Evolutionary conservation across 225 moss, liverwort and hornwort genomes (phyloP).

Genomic region (Polytrichum formosum): DNA sequence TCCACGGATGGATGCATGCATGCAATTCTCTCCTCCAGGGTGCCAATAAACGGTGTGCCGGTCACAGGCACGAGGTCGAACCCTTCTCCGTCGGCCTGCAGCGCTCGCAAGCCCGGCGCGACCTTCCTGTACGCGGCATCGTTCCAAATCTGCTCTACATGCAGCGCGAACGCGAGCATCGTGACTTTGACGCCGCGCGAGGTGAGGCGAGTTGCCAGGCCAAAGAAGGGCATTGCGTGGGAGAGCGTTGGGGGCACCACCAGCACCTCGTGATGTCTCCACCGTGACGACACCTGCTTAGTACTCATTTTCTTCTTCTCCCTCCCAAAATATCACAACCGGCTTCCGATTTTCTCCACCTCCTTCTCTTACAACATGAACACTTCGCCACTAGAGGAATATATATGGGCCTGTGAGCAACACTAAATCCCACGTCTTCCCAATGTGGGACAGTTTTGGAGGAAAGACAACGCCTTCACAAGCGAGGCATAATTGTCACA

Average conservation of each 20-base stretch:
- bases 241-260: neutral
- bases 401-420: no score
- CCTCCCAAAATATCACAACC: no score
- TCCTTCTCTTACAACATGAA: no score
- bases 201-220: slow-evolving; percentile 11
- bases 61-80: slow-evolving; percentile 28
- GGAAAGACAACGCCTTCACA: no score
- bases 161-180: slow-evolving; percentile 9
- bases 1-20: neutral
- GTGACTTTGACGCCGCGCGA: slow-evolving; percentile 15
- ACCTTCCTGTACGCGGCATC: slow-evolving; percentile 1
- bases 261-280: slow-evolving; percentile 15
- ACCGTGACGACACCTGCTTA: no score
- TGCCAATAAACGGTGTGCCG: slow-evolving; percentile 6
- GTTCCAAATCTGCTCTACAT: slow-evolving; percentile 4
- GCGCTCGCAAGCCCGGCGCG: no score
- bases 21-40: neutral
- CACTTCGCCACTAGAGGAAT: no score
- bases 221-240: slow-evolving; percentile 9
- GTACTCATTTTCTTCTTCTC: no score
- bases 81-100: neutral
- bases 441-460: no score
- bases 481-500: no score
- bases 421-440: no score
- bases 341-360: no score